A percentile compares a stretch with the other conserved stretches of the same genome.
These are phyloP conservation scores for Arabis alpina DNA, from an alignment of 345 rosid genomes.

Conservation along the genomic window DNA sequence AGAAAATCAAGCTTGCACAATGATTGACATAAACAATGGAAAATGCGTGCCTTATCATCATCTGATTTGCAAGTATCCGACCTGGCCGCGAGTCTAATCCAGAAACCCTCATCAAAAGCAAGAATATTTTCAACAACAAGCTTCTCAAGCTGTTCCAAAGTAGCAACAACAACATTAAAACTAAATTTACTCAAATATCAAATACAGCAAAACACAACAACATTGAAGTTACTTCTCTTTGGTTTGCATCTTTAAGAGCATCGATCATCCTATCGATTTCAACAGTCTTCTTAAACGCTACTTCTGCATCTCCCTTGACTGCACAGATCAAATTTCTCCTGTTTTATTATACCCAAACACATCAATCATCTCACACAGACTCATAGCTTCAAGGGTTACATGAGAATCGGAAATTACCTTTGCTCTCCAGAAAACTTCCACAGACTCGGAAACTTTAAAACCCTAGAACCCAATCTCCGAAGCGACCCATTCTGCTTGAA, in stretches of 20 bases:
- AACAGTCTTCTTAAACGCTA: constrained; percentile 87
- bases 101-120: constrained; percentile 81
- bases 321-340: constrained; percentile 90
- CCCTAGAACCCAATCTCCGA: constrained; percentile 40
- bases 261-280: constrained; percentile 83
- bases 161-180: no score
- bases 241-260: constrained; percentile 73
- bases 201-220: neutral
- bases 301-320: constrained; percentile 81
- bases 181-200: constrained; percentile 18
- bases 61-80: constrained; percentile 84
- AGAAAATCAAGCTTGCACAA: constrained; percentile 17
- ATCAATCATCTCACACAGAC: constrained; percentile 22
- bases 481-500: constrained; percentile 37
- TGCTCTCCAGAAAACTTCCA: constrained; percentile 35
- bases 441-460: constrained; percentile 28
- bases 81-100: constrained; percentile 91
- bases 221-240: constrained; percentile 52
- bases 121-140: constrained; percentile 85
- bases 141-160: constrained; percentile 67
- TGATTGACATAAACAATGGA: constrained; percentile 38
- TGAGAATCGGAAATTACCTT: constrained; percentile 34
- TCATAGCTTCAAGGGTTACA: neutral
- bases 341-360: constrained; percentile 57
- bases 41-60: constrained; percentile 81